A percentile compares a stretch with the other conserved stretches of the same genome.
These are phyloP conservation scores for Bryoerythrophyllum caledonicum DNA, from an alignment of 225 moss, liverwort and hornwort genomes.

Conservation along the genomic window DNA sequence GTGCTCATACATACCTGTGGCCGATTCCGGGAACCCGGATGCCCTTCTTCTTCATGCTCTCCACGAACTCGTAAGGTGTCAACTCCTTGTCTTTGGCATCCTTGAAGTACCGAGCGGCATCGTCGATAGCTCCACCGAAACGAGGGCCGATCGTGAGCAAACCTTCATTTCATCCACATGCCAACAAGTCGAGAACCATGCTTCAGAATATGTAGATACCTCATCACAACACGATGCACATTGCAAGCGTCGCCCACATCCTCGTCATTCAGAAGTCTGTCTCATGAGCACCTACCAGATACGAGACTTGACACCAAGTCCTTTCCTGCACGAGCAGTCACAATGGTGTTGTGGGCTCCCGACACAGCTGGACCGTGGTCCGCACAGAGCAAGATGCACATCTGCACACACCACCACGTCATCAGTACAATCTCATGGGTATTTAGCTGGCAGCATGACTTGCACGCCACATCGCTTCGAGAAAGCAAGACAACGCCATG, in stretches of 20 bases:
- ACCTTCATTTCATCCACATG: constrained; percentile 34
- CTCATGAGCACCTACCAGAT: constrained; percentile 38
- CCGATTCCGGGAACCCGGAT: constrained; percentile 91
- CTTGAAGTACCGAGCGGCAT: constrained; percentile 93
- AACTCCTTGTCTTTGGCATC: constrained; percentile 71
- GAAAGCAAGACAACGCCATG: background rate
- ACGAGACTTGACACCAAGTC: constrained; percentile 92
- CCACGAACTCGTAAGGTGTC: constrained; percentile 85
- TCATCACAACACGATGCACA: background rate
- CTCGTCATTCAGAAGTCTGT: background rate
- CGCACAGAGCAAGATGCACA: constrained; percentile 88
- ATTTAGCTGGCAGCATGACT: background rate
- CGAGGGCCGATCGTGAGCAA: constrained; percentile 90
- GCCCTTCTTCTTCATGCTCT: constrained; percentile 95
- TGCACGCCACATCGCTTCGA: background rate
- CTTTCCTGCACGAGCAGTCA: constrained; percentile 89
- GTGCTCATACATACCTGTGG: constrained; percentile 40
- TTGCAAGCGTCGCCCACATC: constrained; percentile 1
- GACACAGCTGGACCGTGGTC: constrained; percentile 93
- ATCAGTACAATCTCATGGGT: too few species aligned
- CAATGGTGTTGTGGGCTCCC: constrained; percentile 85
- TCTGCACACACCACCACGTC: constrained; percentile 40
- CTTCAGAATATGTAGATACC: background rate
- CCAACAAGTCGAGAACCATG: background rate
- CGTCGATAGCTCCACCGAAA: constrained; percentile 93